phyloP scores from a whole-genome alignment of 2,329 filamentous ascomycete species.

The Anthostomella pinea region DNA sequence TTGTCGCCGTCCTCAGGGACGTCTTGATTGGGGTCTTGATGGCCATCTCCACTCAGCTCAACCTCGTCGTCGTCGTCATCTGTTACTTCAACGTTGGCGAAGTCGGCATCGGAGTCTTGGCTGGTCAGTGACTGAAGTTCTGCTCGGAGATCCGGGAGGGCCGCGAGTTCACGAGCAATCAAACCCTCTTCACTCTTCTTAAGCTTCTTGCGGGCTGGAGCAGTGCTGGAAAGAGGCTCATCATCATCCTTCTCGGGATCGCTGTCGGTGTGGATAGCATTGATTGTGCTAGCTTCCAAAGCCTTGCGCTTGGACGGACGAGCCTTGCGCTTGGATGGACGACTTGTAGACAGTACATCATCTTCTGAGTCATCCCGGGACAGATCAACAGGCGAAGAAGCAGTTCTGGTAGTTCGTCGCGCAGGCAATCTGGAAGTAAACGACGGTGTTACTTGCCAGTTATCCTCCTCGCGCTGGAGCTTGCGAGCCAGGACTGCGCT shows the following conservation, averaged over 20 bases:
- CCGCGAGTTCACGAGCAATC: too few species aligned
- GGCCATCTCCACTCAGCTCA: too few species aligned
- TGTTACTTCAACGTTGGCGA: too few species aligned
- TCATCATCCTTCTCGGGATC: conserved; percentile 3
- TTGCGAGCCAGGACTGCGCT: conserved; percentile 16
- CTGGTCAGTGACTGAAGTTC: too few species aligned
- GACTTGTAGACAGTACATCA: conserved; percentile 1
- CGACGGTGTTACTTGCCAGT: conserved; percentile 5
- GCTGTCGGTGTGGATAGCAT: neutral
- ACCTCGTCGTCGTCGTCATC: too few species aligned
- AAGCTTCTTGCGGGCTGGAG: conserved; percentile 9
- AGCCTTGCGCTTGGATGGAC: neutral
- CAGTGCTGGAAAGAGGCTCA: conserved; percentile 5
- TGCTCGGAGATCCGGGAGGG: too few species aligned
- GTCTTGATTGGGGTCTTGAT: too few species aligned
- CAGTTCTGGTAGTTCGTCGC: conserved; percentile 11
- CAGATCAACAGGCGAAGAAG: neutral
- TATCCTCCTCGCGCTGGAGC: conserved; percentile 27
- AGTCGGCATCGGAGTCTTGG: too few species aligned
- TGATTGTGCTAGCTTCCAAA: too few species aligned
- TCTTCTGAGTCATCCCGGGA: conserved; percentile 3
- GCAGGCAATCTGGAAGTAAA: conserved; percentile 1
- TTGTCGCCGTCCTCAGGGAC: conserved; percentile 18
- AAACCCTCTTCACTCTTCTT: too few species aligned
- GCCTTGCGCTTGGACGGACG: conserved; percentile 13